phyloP scores from a whole-genome alignment of 768 basidiomycete genomes.

The Tremella mesenterica region DNA sequence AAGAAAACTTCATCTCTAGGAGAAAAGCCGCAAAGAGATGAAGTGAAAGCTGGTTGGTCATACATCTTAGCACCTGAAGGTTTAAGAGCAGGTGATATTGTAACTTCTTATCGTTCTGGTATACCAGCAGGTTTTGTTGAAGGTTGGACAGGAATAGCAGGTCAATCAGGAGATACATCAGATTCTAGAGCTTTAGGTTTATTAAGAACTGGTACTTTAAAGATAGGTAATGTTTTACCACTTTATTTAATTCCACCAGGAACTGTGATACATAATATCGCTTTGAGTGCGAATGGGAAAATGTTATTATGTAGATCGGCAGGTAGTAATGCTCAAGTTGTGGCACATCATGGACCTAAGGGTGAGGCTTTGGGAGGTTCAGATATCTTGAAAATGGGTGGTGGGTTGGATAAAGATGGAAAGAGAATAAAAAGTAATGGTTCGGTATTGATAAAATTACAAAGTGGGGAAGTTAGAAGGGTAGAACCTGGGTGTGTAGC shows the following conservation, averaged over 20 bases:
- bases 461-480: constrained; percentile 86
- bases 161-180: constrained; percentile 12
- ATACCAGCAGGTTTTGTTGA: constrained; percentile 68
- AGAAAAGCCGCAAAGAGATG: constrained; percentile 8
- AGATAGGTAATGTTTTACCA: constrained; percentile 86
- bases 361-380: constrained; percentile 49
- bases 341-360: constrained; percentile 53
- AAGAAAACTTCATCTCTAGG: too few species aligned
- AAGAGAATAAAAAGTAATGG: constrained; percentile 25
- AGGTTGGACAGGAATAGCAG: constrained; percentile 37
- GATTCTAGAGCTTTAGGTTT: constrained; percentile 64
- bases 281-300: constrained; percentile 65
- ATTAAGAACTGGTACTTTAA: constrained; percentile 71
- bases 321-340: constrained; percentile 72
- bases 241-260: constrained; percentile 83
- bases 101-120: constrained; percentile 75
- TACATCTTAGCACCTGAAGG: constrained; percentile 92
- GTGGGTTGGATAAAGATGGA: constrained; percentile 17
- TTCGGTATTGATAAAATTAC: constrained; percentile 57
- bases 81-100: constrained; percentile 73
- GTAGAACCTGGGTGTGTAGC: constrained; percentile 69
- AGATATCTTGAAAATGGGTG: constrained; percentile 31
- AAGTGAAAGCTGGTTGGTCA: constrained; percentile 53
- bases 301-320: constrained; percentile 81
- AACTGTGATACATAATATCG: constrained; percentile 80